These are phyloP conservation scores for Globisporangium nunn DNA, from an alignment of 352 stramenopile species.

Conservation along the genomic window DNA sequence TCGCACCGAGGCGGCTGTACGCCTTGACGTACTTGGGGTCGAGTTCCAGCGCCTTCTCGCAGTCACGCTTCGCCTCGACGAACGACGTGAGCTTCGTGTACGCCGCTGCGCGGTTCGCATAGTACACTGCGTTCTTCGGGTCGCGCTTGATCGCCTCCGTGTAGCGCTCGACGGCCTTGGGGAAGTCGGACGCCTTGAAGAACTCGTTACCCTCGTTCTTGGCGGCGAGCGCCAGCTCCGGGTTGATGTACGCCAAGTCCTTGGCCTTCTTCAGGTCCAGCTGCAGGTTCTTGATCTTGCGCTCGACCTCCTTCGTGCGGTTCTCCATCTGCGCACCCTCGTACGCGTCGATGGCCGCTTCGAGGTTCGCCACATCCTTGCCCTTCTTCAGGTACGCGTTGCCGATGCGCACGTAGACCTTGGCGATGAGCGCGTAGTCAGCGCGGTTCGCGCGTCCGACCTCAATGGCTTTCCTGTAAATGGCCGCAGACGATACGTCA, in stretches of 20 bases:
- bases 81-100: conserved; percentile 98
- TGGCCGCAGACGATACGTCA: too few species aligned
- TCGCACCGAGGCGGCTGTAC: conserved; percentile 97
- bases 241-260: conserved; percentile 93
- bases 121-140: conserved; percentile 96
- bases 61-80: conserved; percentile 87
- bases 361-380: conserved; percentile 82
- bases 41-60: conserved; percentile 97
- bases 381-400: conserved; percentile 96
- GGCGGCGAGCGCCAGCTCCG: conserved; percentile 94
- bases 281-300: conserved; percentile 93
- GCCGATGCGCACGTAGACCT: conserved; percentile 92
- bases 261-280: conserved; percentile 94
- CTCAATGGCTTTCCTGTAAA: conserved; percentile 88
- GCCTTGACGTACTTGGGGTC: conserved; percentile 99
- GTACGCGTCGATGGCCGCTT: conserved; percentile 82
- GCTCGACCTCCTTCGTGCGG: conserved; percentile 90
- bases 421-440: conserved; percentile 95
- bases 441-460: conserved; percentile 92
- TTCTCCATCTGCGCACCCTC: conserved; percentile 85
- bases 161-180: conserved; percentile 90
- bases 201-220: conserved; percentile 98
- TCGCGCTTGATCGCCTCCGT: conserved; percentile 99
- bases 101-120: conserved; percentile 97
- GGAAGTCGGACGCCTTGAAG: conserved; percentile 96